These are phyloP conservation scores for Penicillium simplicissimum DNA, from an alignment of 495 filamentous ascomycete species.

Conservation along the genomic window DNA sequence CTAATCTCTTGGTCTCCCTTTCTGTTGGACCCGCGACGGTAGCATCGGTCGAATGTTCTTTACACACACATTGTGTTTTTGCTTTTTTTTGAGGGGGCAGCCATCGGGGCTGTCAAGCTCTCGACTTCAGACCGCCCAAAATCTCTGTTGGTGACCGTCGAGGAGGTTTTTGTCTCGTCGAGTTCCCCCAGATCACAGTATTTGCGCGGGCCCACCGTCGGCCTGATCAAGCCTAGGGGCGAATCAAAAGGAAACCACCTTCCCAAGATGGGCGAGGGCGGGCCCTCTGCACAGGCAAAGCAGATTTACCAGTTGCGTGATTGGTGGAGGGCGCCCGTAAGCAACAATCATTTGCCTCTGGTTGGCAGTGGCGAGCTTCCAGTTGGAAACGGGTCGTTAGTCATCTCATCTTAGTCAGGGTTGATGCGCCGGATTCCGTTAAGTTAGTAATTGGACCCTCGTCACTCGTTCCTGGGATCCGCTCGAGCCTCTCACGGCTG, in stretches of 20 bases:
- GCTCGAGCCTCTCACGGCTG: constrained; percentile 1
- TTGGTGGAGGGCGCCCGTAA: constrained; percentile 31
- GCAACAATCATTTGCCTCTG: constrained; percentile 22
- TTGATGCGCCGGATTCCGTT: background rate
- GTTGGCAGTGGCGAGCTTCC: constrained; percentile 26
- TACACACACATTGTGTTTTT: background rate
- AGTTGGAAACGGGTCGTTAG: background rate
- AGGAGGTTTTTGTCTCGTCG: constrained; percentile 10
- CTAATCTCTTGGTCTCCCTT: constrained; percentile 18
- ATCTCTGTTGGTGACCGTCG: constrained; percentile 4
- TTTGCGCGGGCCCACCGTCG: constrained; percentile 32
- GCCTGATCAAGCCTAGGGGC: constrained; percentile 33
- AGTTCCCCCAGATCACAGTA: constrained; percentile 36
- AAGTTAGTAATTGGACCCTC: background rate
- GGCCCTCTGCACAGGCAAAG: constrained; percentile 34
- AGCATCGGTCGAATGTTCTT: background rate
- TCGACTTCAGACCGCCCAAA: background rate
- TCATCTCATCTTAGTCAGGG: background rate
- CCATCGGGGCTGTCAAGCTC: background rate
- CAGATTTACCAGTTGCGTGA: constrained; percentile 23
- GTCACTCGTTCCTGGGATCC: background rate
- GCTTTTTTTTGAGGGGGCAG: background rate
- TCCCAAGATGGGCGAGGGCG: constrained; percentile 26
- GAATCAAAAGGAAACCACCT: constrained; percentile 26
- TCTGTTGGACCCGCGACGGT: background rate